A percentile compares a stretch with the other conserved stretches of the same genome.
These are phyloP conservation scores for Macadamia integrifolia DNA, from an alignment of 164 flowering plant genomes.

Conservation along the genomic window DNA sequence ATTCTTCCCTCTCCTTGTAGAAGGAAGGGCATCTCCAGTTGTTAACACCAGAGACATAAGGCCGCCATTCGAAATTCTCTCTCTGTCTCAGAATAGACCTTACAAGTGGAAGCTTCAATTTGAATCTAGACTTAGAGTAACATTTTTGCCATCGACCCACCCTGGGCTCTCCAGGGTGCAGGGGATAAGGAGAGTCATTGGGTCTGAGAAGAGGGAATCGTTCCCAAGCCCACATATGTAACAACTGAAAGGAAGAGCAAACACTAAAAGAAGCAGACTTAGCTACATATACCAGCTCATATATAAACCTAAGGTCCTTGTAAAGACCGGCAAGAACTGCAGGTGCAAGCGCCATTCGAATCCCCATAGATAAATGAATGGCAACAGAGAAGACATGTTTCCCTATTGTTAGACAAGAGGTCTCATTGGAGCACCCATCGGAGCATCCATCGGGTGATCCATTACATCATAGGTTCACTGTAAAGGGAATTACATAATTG, in stretches of 20 bases:
- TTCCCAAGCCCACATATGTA: constrained; percentile 34
- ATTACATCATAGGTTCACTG: too few species aligned
- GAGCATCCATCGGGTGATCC: too few species aligned
- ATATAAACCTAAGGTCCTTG: constrained; percentile 28
- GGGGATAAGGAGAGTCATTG: not conserved
- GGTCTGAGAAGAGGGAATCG: constrained; percentile 22
- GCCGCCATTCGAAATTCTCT: too few species aligned
- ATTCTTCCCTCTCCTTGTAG: too few species aligned
- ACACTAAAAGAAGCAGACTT: not conserved
- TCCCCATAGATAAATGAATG: constrained; percentile 34
- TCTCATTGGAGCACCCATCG: too few species aligned
- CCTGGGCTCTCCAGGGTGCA: constrained; percentile 17
- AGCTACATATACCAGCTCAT: not conserved
- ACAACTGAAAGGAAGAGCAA: constrained; percentile 23
- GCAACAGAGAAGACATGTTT: constrained; percentile 31
- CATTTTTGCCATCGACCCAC: constrained; percentile 19
- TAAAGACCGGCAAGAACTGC: constrained; percentile 47
- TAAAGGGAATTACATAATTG: too few species aligned
- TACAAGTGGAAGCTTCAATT: not conserved
- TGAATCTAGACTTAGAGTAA: not conserved
- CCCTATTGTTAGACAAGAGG: too few species aligned
- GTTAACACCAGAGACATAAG: too few species aligned
- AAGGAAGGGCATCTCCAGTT: too few species aligned
- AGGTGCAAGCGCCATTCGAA: constrained; percentile 43
- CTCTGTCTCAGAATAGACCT: too few species aligned